A percentile compares a stretch with the other conserved stretches of the same genome.
Conservation (phyloP, 2,329 filamentous ascomycete genomes). For the Fulvia fulva region DNA sequence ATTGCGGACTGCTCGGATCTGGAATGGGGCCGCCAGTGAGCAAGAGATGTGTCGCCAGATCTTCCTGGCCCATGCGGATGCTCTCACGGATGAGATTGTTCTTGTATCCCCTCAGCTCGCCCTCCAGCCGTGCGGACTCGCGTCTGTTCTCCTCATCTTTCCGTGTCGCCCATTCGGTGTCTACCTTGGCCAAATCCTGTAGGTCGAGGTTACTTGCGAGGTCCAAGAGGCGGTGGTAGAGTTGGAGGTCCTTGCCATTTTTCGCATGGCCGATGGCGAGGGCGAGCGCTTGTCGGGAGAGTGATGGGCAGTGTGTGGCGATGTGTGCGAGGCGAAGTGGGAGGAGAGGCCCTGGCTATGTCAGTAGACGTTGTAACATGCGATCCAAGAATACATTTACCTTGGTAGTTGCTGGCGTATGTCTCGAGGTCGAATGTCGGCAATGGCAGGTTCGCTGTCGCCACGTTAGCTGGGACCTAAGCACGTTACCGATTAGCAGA, state of each 20-base stretch:
- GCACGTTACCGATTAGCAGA: too few relatives aligned
- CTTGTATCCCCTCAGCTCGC: constrained; percentile 86
- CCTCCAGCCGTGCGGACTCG: constrained; percentile 73
- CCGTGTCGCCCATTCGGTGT: constrained; percentile 70
- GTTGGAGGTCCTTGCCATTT: constrained; percentile 64
- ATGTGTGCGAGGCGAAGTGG: constrained; percentile 79
- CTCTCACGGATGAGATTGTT: constrained; percentile 98
- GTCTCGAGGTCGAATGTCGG: constrained; percentile 89
- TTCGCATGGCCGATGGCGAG: constrained; percentile 73
- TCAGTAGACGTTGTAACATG: background rate
- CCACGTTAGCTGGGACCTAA: too few relatives aligned
- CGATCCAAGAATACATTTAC: constrained; percentile 42
- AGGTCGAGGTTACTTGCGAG: constrained; percentile 62
- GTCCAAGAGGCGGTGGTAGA: constrained; percentile 67
- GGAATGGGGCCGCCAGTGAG: constrained; percentile 56
- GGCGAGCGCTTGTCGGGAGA: constrained; percentile 77
- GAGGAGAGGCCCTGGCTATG: constrained; percentile 65
- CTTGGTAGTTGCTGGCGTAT: constrained; percentile 85
- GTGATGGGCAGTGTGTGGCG: constrained; percentile 68
- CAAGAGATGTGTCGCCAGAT: constrained; percentile 80
- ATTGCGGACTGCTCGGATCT: constrained; percentile 22
- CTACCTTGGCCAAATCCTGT: constrained; percentile 63
- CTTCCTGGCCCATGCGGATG: constrained; percentile 88
- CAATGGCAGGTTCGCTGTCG: constrained; percentile 32
- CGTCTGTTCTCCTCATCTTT: constrained; percentile 63